Evolutionary conservation across 495 filamentous ascomycete species (phyloP), one percentile per base, ranked within the genome.

Genomic region (Penicillium lagena): DNA sequence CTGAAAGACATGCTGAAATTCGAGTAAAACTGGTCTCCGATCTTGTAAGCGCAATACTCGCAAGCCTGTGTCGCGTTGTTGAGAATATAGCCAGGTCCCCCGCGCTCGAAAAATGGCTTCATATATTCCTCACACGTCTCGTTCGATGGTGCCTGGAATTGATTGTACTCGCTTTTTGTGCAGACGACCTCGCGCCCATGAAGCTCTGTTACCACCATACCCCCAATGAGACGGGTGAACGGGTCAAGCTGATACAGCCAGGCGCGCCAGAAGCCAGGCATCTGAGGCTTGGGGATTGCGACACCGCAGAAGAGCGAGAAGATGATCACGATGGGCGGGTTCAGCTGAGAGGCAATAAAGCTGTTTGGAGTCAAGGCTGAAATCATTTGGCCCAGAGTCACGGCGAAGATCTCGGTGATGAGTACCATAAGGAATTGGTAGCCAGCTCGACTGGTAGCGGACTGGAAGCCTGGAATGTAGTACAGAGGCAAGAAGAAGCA

Each of bases 201-300:
- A 7, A 90, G 72, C 42, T 86, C 86, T 2, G 85, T 90, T 1
- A 82, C 79, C 4, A 89, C 76, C 62, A 89, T 86, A 8, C 87
- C 89, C 36, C 79, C 72, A 54, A 96, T 85, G 7, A 95, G 75
- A 4, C 87, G 80, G 2, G 85, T 90, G 62, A 94, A 93, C 0
- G 89, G 89, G 51, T 89, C 83, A 3, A 95, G 78, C 49, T 89
- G 66, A 63, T 91, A 89, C 13, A 94, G 70, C 87, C 87, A 91
- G 1, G 71, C 70, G 10, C 81, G 74, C 83, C 87, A 95, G 66
- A 90, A 90, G 4, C 56, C 60, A 6, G 87, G 87, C 59, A 94
- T 86, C 53, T 83, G 79, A 0, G 79, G 77, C 27, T 76, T 79
- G 0, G 88, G 86, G 42, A 90, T 83, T 8, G 87, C 80, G 41